These are phyloP conservation scores for Didymella keratinophila DNA, from an alignment of 2,329 filamentous ascomycete species.

Conservation along the genomic window DNA sequence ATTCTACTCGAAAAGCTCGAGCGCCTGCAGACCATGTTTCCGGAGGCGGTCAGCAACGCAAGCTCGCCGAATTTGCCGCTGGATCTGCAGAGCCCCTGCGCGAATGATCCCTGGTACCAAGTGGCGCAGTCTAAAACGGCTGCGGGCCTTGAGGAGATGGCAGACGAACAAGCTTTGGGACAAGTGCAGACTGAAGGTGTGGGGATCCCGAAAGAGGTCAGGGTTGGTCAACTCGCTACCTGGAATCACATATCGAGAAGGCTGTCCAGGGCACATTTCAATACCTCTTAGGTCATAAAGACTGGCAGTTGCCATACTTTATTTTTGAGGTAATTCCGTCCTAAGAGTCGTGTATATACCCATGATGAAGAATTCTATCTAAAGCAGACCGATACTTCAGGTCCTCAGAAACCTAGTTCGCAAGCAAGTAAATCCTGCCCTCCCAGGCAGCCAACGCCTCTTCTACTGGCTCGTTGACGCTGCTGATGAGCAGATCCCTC, in stretches of 20 bases:
- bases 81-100: constrained; percentile 37
- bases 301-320: neutral
- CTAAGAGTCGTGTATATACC: neutral
- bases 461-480: constrained; percentile 27
- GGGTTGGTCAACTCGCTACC: constrained; percentile 35
- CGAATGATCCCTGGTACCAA: constrained; percentile 46
- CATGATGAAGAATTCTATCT: neutral
- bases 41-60: constrained; percentile 44
- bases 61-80: constrained; percentile 44
- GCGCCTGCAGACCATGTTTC: constrained; percentile 47
- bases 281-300: neutral
- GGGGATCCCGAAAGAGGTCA: constrained; percentile 25
- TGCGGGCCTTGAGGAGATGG: constrained; percentile 33
- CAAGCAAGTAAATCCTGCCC: constrained; percentile 41
- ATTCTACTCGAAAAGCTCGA: constrained; percentile 56
- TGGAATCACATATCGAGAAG: constrained; percentile 48
- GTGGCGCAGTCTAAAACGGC: constrained; percentile 47
- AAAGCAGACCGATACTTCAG: neutral
- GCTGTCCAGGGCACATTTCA: constrained; percentile 37
- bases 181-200: constrained; percentile 14
- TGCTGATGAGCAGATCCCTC: constrained; percentile 37
- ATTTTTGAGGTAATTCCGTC: neutral
- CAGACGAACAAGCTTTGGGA: constrained; percentile 20
- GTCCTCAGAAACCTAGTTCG: neutral
- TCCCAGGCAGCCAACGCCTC: constrained; percentile 38